Percentiles rank a stretch among this genome's conserved stretches.
Conservation (phyloP, 768 basidiomycete genomes). For the Phylloporus arenicola region DNA sequence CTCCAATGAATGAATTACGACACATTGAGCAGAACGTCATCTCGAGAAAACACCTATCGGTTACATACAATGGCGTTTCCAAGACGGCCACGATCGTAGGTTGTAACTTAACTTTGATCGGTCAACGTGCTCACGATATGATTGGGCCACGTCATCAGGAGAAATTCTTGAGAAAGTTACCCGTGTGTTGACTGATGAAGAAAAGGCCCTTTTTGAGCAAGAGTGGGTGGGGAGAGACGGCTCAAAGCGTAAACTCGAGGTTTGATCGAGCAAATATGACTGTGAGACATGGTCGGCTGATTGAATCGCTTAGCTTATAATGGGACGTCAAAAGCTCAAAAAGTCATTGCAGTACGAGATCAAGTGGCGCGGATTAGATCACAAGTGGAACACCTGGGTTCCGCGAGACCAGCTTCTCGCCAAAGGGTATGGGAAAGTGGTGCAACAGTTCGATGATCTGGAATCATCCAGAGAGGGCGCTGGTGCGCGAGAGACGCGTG, state of each 20-base stretch:
- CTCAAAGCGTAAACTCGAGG: constrained; percentile 86
- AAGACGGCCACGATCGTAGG: constrained; percentile 94
- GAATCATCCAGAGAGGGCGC: constrained; percentile 95
- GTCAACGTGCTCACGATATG: constrained; percentile 5
- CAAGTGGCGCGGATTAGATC: constrained; percentile 79
- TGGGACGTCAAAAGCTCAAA: constrained; percentile 97
- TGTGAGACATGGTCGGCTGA: constrained; percentile 15
- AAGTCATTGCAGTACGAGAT: constrained; percentile 93
- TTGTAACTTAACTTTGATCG: constrained; percentile 18
- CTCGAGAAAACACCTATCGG: constrained; percentile 94
- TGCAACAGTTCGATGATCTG: constrained; percentile 94
- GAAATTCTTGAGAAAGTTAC: constrained; percentile 90
- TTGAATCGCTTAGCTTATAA: constrained; percentile 50
- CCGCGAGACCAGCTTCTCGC: constrained; percentile 78
- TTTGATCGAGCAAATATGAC: constrained; percentile 28
- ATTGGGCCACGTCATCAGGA: constrained; percentile 38
- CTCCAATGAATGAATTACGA: constrained; percentile 18
- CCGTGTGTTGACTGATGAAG: constrained; percentile 84
- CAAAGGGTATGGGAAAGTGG: constrained; percentile 84
- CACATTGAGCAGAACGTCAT: constrained; percentile 61
- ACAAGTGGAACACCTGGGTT: constrained; percentile 88
- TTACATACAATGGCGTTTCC: constrained; percentile 99
- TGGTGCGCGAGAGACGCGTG: constrained; percentile 80
- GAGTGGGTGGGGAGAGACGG: constrained; percentile 93
- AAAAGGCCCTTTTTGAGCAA: constrained; percentile 68